Percentiles rank a stretch among this genome's conserved stretches.
These are phyloP conservation scores for Rhizomucor miehei DNA, from an alignment of 371 early-diverging fungal species.

Conservation along the genomic window DNA sequence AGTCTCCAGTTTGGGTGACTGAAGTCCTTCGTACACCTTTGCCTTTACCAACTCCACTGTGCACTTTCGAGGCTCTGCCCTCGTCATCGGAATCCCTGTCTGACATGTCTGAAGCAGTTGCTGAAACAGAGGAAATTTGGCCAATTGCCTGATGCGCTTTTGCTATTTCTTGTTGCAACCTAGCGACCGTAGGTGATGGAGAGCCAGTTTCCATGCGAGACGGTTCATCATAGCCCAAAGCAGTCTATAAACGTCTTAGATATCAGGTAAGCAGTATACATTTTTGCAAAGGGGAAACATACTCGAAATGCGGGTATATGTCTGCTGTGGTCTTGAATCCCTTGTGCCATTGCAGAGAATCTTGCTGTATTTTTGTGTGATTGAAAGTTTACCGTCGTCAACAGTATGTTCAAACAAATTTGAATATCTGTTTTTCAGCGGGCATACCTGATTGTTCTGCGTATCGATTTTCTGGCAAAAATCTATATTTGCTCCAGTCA, in stretches of 20 bases:
- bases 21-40: slow-evolving; percentile 42
- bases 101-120: slow-evolving; percentile 39
- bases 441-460: slow-evolving; percentile 29
- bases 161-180: slow-evolving; percentile 27
- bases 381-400: not conserved
- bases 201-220: slow-evolving; percentile 7
- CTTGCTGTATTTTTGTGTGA: not conserved
- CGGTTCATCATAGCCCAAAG: slow-evolving; percentile 6
- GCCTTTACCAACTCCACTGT: slow-evolving; percentile 21
- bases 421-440: not conserved
- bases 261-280: too few relatives aligned
- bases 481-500: slow-evolving; percentile 43
- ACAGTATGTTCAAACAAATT: not conserved
- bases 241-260: not conserved
- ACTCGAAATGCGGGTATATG: slow-evolving; percentile 8
- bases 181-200: slow-evolving; percentile 12
- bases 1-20: slow-evolving; percentile 18
- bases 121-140: slow-evolving; percentile 37
- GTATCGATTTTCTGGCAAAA: slow-evolving; percentile 36
- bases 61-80: not conserved
- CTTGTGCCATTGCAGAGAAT: not conserved
- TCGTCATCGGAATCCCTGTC: slow-evolving; percentile 40
- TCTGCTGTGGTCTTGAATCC: slow-evolving; percentile 1
- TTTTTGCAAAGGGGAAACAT: not conserved
- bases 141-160: slow-evolving; percentile 33